Percentiles rank a stretch among this genome's conserved stretches.
phyloP scores from a whole-genome alignment of 495 filamentous ascomycete genomes.

The Lasiosphaeris hirsuta region DNA sequence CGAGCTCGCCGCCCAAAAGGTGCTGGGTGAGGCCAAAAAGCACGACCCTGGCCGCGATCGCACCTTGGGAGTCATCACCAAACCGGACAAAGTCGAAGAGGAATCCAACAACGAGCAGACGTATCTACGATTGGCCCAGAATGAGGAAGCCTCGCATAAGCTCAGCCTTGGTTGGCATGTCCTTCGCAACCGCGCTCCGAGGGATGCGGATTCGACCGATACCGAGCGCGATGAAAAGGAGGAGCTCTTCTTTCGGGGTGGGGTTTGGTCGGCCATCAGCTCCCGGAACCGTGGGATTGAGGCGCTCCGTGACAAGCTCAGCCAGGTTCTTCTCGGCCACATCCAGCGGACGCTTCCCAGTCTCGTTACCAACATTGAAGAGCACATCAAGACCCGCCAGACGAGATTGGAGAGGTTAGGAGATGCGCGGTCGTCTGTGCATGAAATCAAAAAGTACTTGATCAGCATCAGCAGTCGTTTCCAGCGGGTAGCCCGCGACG shows the following conservation, averaged over 20 bases:
- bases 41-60: conserved; percentile 46
- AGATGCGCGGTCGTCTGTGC: conserved; percentile 20
- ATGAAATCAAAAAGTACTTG: conserved; percentile 28
- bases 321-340: conserved; percentile 27
- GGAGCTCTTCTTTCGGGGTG: conserved; percentile 36
- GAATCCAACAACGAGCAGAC: not conserved
- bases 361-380: conserved; percentile 29
- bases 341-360: conserved; percentile 27
- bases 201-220: no score
- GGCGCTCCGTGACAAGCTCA: conserved; percentile 32
- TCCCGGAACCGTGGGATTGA: conserved; percentile 26
- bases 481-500: conserved; percentile 26
- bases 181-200: no score
- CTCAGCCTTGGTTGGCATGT: no score
- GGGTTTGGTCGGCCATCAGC: conserved; percentile 35
- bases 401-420: conserved; percentile 24
- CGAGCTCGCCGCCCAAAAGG: conserved; percentile 47
- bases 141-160: no score
- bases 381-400: conserved; percentile 11
- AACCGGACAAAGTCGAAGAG: conserved; percentile 17
- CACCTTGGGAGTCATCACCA: conserved; percentile 56
- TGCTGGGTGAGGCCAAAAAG: conserved; percentile 39
- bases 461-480: conserved; percentile 27
- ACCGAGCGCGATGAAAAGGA: conserved; percentile 41
- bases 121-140: no score